Percentiles rank a stretch among this genome's conserved stretches.
These are phyloP conservation scores for Haplosporangium sp. DNA, from an alignment of 371 early-diverging fungal species.

Conservation along the genomic window DNA sequence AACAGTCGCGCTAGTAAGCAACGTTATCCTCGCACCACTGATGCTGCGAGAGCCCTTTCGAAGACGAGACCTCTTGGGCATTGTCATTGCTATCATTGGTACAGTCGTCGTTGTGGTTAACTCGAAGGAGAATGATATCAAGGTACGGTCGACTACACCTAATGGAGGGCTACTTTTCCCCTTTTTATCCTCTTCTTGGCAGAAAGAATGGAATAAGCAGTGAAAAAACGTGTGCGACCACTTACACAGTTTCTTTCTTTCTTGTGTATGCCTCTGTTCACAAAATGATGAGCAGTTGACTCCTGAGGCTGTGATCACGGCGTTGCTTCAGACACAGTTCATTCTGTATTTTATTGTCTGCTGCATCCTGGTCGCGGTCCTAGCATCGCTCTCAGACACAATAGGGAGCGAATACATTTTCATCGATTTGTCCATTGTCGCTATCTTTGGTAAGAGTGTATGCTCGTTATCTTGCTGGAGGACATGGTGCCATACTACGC, in stretches of 20 bases:
- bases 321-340: slow-evolving; percentile 69
- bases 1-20: slow-evolving; percentile 77
- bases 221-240: neutral
- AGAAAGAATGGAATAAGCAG: slow-evolving; percentile 4
- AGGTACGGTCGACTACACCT: slow-evolving; percentile 50
- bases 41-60: slow-evolving; percentile 77
- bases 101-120: slow-evolving; percentile 76
- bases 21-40: slow-evolving; percentile 79
- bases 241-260: neutral
- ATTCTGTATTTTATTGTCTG: slow-evolving; percentile 70
- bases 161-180: neutral
- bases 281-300: slow-evolving; percentile 59
- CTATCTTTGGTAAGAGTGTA: slow-evolving; percentile 72
- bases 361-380: slow-evolving; percentile 50
- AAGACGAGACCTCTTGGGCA: slow-evolving; percentile 73
- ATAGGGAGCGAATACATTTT: slow-evolving; percentile 71
- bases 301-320: slow-evolving; percentile 69
- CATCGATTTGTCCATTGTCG: slow-evolving; percentile 77
- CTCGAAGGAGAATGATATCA: slow-evolving; percentile 68
- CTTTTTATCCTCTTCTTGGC: slow-evolving; percentile 7
- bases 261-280: slow-evolving; percentile 16
- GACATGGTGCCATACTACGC: too few relatives aligned
- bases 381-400: slow-evolving; percentile 64
- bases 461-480: neutral
- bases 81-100: slow-evolving; percentile 75